Percentiles rank a stretch among this genome's conserved stretches.
These are phyloP conservation scores for Xylaria acuta DNA, from an alignment of 495 filamentous ascomycete genomes.

Conservation along the genomic window DNA sequence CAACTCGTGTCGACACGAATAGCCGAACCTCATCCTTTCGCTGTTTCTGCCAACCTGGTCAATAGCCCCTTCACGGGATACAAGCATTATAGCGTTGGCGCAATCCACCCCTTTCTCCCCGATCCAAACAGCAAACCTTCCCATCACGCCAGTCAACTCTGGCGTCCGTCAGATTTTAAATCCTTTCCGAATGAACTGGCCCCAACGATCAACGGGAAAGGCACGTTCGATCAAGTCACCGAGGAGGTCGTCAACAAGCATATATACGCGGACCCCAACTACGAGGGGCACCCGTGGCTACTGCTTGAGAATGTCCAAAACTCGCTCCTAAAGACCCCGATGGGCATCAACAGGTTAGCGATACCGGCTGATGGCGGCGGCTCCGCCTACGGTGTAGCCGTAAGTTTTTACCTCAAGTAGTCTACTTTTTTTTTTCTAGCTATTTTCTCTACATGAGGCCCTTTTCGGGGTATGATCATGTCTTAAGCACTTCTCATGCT, in stretches of 20 bases:
- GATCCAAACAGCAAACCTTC: constrained; percentile 40
- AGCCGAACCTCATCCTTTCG: constrained; percentile 52
- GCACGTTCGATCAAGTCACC: constrained; percentile 20
- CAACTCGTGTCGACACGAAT: constrained; percentile 60
- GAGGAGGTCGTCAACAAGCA: constrained; percentile 34
- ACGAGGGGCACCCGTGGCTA: constrained; percentile 54
- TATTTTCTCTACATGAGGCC: neutral
- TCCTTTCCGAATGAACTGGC: constrained; percentile 24
- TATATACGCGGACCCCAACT: constrained; percentile 36
- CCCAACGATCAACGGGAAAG: constrained; percentile 28
- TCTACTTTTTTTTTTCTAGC: neutral
- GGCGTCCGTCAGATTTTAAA: constrained; percentile 38
- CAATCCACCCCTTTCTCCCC: constrained; percentile 53
- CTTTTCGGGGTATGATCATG: neutral
- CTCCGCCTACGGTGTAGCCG: constrained; percentile 14
- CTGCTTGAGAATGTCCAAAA: constrained; percentile 41
- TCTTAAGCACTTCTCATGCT: neutral
- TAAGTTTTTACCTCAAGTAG: neutral
- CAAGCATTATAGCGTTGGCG: constrained; percentile 54
- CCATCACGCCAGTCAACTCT: constrained; percentile 32
- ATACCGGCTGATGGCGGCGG: constrained; percentile 13
- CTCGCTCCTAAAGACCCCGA: constrained; percentile 49
- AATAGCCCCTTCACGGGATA: constrained; percentile 54
- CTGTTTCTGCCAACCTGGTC: constrained; percentile 61
- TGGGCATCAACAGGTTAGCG: constrained; percentile 38